A percentile compares a stretch with the other conserved stretches of the same genome.
phyloP scores from a whole-genome alignment of 176 grass and related monocot species.

The Bromus sterilis region DNA sequence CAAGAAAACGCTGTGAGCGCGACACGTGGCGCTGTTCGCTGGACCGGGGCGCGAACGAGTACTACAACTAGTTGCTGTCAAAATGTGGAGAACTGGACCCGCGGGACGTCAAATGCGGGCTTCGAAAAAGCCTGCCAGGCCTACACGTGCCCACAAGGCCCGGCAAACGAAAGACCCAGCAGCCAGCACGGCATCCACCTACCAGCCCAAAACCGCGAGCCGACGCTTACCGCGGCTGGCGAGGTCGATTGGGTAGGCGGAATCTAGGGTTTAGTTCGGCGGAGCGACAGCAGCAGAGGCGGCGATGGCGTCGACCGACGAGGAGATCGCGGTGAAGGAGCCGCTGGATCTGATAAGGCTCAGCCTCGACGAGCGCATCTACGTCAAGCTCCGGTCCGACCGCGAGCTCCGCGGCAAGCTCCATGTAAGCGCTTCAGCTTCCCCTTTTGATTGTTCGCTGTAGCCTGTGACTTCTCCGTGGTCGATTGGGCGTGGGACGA shows the following conservation, averaged over 20 bases:
- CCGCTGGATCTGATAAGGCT: constrained; percentile 97
- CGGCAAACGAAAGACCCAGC: neutral
- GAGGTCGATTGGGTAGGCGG: constrained; percentile 3
- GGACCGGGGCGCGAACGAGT: too few species aligned
- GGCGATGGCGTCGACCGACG: constrained; percentile 51
- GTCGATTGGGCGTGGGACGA: neutral
- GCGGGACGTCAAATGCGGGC: neutral
- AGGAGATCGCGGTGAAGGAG: constrained; percentile 96
- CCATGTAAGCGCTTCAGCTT: constrained; percentile 49
- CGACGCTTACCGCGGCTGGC: constrained; percentile 5
- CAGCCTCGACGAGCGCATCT: constrained; percentile 99
- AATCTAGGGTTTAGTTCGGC: constrained; percentile 29
- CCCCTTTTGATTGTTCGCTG: neutral
- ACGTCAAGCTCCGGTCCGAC: constrained; percentile 96
- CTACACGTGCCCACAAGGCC: neutral
- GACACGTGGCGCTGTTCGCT: too few species aligned
- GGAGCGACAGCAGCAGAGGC: neutral
- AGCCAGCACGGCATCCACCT: neutral
- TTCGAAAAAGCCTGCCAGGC: neutral
- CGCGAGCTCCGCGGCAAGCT: constrained; percentile 98
- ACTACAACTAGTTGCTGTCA: too few species aligned
- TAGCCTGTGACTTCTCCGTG: neutral
- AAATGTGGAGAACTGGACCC: too few species aligned
- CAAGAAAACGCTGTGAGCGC: too few species aligned
- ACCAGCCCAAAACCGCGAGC: neutral